Percentiles rank a stretch among this genome's conserved stretches.
Evolutionary conservation across 805 yeast species (phyloP).

Genomic region (Suhomyces sp.): DNA sequence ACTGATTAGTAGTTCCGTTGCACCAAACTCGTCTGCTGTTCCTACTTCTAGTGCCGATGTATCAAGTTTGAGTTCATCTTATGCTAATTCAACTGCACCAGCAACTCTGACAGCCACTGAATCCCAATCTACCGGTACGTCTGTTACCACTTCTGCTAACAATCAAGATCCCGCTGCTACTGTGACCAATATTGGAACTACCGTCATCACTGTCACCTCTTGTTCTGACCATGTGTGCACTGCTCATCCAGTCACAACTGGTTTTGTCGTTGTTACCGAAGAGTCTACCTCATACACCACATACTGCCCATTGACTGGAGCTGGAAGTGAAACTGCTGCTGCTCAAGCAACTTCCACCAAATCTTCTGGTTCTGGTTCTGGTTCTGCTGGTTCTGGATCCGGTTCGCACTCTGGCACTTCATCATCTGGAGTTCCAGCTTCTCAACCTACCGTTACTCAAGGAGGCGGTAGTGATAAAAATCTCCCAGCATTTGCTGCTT

Average conservation of each 20-base stretch:
- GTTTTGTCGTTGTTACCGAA: constrained; percentile 35
- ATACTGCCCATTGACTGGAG: constrained; percentile 33
- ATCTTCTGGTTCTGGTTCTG: constrained; percentile 5
- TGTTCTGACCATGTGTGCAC: constrained; percentile 33
- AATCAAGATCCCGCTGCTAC: constrained; percentile 18
- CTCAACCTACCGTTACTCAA: too few species aligned
- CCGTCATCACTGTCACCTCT: constrained; percentile 34
- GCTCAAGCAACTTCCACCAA: constrained; percentile 5
- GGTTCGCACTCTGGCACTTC: constrained; percentile 15
- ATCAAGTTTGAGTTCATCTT: constrained; percentile 5
- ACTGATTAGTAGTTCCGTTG: too few species aligned
- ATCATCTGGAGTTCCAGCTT: constrained; percentile 10
- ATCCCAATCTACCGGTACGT: constrained; percentile 1
- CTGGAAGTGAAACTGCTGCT: constrained; percentile 2
- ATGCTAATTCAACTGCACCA: constrained; percentile 5
- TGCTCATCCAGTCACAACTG: constrained; percentile 28
- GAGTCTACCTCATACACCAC: constrained; percentile 32
- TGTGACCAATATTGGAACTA: constrained; percentile 19
- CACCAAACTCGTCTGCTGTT: constrained; percentile 6
- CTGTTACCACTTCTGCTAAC: constrained; percentile 17
- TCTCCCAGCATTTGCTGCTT: constrained; percentile 9
- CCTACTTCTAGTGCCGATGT: constrained; percentile 7
- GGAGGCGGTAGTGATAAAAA: constrained; percentile 11
- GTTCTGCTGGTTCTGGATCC: constrained; percentile 17
- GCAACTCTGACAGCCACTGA: not conserved